Evolutionary conservation across 192 early-diverging fungal genomes (phyloP).

Genomic region (Linnemannia exigua): DNA sequence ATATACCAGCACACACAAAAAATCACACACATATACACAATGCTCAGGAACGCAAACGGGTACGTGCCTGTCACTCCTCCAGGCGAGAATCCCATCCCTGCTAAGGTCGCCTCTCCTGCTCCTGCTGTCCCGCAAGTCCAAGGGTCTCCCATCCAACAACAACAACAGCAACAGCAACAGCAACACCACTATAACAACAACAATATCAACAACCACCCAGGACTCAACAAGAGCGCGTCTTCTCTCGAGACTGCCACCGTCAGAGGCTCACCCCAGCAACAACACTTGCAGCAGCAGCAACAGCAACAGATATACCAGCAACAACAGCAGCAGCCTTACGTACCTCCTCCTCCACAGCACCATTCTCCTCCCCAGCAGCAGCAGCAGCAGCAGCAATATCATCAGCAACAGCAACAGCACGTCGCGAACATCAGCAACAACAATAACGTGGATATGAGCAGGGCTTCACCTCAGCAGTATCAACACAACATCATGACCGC

Average conservation of each 20-base stretch:
- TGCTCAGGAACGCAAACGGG: constrained; percentile 28
- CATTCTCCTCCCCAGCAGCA: background rate
- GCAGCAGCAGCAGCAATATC: constrained; percentile 3
- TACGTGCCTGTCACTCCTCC: constrained; percentile 40
- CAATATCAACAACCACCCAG: too few species aligned
- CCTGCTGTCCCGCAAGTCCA: background rate
- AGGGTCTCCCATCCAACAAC: constrained; percentile 5
- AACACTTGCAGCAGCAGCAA: background rate
- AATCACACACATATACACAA: constrained; percentile 3
- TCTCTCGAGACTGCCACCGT: constrained; percentile 16
- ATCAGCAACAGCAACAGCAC: background rate
- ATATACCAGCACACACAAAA: background rate
- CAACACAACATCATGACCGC: background rate
- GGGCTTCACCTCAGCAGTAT: background rate
- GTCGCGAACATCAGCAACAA: constrained; percentile 4
- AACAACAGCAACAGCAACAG: constrained; percentile 19
- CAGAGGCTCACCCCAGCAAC: constrained; percentile 26
- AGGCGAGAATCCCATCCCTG: constrained; percentile 16
- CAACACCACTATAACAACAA: background rate
- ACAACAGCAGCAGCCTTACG: constrained; percentile 1
- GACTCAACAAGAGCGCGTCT: constrained; percentile 6
- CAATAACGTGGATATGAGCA: background rate
- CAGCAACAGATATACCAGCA: background rate
- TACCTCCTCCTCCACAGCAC: background rate
- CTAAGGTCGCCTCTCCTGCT: constrained; percentile 10